Conservation (phyloP, 176 grass and related monocot species). For the Oryza officinalis region DNA sequence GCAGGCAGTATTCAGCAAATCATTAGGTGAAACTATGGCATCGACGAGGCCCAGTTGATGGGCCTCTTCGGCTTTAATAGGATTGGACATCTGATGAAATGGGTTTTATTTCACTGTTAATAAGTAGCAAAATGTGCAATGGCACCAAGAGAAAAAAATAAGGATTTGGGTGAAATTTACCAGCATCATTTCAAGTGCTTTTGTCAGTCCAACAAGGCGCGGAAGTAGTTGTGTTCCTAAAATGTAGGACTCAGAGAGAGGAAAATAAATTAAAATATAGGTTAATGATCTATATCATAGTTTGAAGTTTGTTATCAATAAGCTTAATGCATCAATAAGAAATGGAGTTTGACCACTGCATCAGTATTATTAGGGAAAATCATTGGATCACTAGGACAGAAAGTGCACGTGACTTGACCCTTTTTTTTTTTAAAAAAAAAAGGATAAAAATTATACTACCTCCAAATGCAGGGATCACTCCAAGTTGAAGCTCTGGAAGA, state of each 20-base stretch:
- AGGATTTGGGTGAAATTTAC: conserved; percentile 39
- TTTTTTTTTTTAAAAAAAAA: too few species aligned
- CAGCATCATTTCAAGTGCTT: conserved; percentile 92
- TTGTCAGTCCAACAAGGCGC: conserved; percentile 83
- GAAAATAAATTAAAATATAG: too few species aligned
- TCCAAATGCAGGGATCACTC: conserved; percentile 92
- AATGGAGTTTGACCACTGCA: too few species aligned
- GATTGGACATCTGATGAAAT: conserved; percentile 72
- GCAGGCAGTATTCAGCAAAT: conserved; percentile 69
- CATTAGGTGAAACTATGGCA: conserved; percentile 71
- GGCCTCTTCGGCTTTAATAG: conserved; percentile 79
- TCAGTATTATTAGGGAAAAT: too few species aligned
- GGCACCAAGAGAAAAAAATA: background rate
- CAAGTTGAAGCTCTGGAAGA: conserved; percentile 86
- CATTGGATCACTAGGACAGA: too few species aligned
- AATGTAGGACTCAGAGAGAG: too few species aligned
- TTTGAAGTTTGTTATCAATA: too few species aligned
- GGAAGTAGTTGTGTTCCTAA: conserved; percentile 89
- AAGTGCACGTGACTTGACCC: too few species aligned
- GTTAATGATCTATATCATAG: too few species aligned
- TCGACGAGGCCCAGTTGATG: conserved; percentile 72
- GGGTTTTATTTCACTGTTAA: background rate
- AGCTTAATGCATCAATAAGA: too few species aligned
- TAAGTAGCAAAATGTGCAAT: too few species aligned
- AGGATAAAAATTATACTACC: conserved; percentile 35